Percentiles rank a stretch among this genome's conserved stretches.
Evolutionary conservation across 805 yeast genomes (phyloP).

Genomic region (Candida manassasensis): DNA sequence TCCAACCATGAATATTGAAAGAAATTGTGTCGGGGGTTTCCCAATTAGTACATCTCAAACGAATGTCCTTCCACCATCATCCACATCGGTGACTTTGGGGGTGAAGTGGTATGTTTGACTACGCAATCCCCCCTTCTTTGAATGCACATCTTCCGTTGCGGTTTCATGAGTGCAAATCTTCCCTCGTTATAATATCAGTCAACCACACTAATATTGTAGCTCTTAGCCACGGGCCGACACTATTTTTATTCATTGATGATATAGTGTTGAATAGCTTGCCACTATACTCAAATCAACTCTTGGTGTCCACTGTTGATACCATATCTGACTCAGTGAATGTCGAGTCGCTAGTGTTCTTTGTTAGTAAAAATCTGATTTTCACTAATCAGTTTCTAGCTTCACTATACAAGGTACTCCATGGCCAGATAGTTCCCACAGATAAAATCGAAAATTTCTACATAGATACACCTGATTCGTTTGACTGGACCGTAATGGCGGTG

Average conservation of each 20-base stretch:
- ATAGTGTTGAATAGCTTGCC: neutral
- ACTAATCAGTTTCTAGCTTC: neutral
- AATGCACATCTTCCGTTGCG: neutral
- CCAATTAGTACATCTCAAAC: slow-evolving; percentile 1
- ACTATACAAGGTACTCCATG: slow-evolving; percentile 3
- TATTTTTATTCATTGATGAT: neutral
- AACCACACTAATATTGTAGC: neutral
- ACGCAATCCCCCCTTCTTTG: slow-evolving; percentile 16
- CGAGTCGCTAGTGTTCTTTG: neutral
- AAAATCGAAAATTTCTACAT: neutral
- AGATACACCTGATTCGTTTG: neutral
- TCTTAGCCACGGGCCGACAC: neutral
- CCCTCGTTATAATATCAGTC: neutral
- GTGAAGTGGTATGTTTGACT: slow-evolving; percentile 28
- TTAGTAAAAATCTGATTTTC: slow-evolving; percentile 1
- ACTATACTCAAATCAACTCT: neutral
- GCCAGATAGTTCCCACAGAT: slow-evolving; percentile 3
- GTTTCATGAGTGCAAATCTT: neutral
- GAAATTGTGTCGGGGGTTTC: neutral
- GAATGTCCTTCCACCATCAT: slow-evolving; percentile 1
- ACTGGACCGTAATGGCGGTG: slow-evolving; percentile 1
- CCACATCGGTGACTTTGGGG: slow-evolving; percentile 7
- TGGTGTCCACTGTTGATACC: neutral
- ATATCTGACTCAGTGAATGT: neutral
- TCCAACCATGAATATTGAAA: neutral